Conservation (phyloP, 805 yeast species). For the Cyberlindnera lachancei region DNA sequence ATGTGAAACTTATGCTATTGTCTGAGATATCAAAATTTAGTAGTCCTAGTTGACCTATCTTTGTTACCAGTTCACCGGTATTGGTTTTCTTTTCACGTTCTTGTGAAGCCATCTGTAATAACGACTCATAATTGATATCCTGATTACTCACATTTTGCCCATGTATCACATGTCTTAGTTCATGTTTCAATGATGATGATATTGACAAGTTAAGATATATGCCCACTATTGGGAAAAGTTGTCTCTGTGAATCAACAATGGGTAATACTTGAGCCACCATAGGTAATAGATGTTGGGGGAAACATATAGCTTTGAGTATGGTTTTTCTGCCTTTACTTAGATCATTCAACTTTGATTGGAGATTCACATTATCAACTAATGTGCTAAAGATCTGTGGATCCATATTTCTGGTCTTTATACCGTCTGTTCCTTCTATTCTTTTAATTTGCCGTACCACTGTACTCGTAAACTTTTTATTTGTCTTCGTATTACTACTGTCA, state of each 20-base stretch:
- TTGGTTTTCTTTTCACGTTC: slow-evolving; percentile 2
- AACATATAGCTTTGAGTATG: slow-evolving; percentile 8
- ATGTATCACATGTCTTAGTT: slow-evolving; percentile 3
- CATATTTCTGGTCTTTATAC: slow-evolving; percentile 4
- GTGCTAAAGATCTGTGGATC: slow-evolving; percentile 3
- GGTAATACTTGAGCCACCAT: slow-evolving; percentile 5
- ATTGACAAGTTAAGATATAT: slow-evolving; percentile 7
- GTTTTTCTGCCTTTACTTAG: neutral
- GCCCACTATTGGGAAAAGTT: slow-evolving; percentile 1
- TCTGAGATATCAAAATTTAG: neutral
- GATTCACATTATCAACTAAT: slow-evolving; percentile 3
- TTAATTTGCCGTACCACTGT: slow-evolving; percentile 3
- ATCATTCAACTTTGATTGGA: slow-evolving; percentile 1
- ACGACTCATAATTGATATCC: slow-evolving; percentile 11
- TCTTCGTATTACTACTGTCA: slow-evolving; percentile 7
- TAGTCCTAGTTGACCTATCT: slow-evolving; percentile 6
- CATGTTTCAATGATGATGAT: slow-evolving; percentile 6
- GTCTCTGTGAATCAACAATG: slow-evolving; percentile 3
- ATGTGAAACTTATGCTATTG: slow-evolving; percentile 1
- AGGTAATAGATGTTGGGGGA: slow-evolving; percentile 10
- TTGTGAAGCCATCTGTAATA: slow-evolving; percentile 8
- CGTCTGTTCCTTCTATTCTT: neutral
- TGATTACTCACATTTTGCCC: neutral
- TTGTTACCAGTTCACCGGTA: slow-evolving; percentile 5
- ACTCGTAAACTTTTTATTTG: slow-evolving; percentile 7